A percentile compares a stretch with the other conserved stretches of the same genome.
Conservation (phyloP, 2,329 filamentous ascomycete genomes). For the Magnaporthales sp. region DNA sequence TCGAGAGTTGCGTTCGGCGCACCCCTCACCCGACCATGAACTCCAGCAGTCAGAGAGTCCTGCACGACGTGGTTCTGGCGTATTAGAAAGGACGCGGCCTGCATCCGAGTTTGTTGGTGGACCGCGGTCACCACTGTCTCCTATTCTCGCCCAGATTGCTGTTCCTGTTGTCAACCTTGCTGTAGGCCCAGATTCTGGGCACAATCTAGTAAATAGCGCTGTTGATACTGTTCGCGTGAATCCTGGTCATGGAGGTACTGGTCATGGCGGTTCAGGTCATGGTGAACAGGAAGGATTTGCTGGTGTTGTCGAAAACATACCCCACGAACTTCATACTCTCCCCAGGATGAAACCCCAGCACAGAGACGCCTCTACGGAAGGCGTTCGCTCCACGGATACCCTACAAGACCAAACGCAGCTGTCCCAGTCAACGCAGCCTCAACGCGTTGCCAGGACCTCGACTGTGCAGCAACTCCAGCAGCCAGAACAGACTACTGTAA, state of each 20-base stretch:
- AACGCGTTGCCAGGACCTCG: too few relatives aligned
- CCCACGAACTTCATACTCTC: not conserved
- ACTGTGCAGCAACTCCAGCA: not conserved
- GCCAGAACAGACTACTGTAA: not conserved
- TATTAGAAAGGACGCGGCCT: not conserved
- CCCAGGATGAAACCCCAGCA: not conserved
- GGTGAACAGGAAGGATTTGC: not conserved
- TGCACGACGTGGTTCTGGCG: not conserved
- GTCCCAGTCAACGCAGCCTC: too few relatives aligned
- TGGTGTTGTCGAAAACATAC: not conserved
- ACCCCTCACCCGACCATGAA: not conserved
- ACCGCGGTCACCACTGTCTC: not conserved
- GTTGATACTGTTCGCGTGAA: not conserved
- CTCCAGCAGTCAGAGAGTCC: not conserved
- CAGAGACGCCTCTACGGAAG: not conserved
- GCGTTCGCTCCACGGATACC: not conserved
- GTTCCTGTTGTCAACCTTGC: not conserved
- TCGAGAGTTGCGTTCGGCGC: slow-evolving; percentile 13
- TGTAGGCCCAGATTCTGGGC: not conserved
- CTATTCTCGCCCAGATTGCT: not conserved
- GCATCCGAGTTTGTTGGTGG: not conserved
- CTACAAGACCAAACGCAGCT: too few relatives aligned
- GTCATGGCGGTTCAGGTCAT: not conserved
- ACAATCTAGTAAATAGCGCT: not conserved
- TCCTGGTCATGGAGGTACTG: not conserved